Evolutionary conservation across 306 rosid genomes (phyloP), one percentile per base, ranked within the genome.

Genomic region (Sicyos edulis): DNA sequence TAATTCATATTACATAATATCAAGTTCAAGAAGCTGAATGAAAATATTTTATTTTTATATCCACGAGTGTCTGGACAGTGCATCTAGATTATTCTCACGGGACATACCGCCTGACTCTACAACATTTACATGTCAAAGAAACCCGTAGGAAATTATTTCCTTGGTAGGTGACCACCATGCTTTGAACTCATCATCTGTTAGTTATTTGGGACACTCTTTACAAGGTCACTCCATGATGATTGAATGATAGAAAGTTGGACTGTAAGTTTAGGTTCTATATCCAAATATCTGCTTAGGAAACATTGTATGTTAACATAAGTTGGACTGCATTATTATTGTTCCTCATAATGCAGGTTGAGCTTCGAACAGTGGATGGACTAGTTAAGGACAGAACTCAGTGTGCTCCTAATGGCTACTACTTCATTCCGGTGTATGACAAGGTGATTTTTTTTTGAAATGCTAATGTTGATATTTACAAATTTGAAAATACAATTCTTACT

Each of bases 391-490:
- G 91, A 21, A 87, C 99, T 62, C 99, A 95, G 52, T 95, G 99
- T 80, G 95, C 97, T 78, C 99, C 99, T 15, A 95, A 91, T 80
- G 99, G 99, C 75, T 91, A 95, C 80, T 95, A 95, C 86, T 95
- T 95, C 83, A 91, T 95, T 85, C 99, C 99, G 8, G 99, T 95
- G 11, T 95, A 95, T 22, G 97, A 95, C 83, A 95, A 91, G 99
- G 99, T 95, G 74, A 70, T 70, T 16, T 34, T 78, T 26, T 26
- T 3, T 32, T 32, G 37, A 32, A 32, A 32, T 32, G 37, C 37
- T 32, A 32, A 32, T 32, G 2, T 32, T 32, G 37, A 32, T 32
- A 32, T 32, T 32, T 32, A 32, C 37, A 32, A 32, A 32, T 32
- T 26, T 32, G 37, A 32, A 2, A 32, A 32, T 32, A 32, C 37